Evolutionary conservation across 192 early-diverging fungal genomes (phyloP), one percentile per base, ranked within the genome.

Genomic region (Spizellomyces punctatus): DNA sequence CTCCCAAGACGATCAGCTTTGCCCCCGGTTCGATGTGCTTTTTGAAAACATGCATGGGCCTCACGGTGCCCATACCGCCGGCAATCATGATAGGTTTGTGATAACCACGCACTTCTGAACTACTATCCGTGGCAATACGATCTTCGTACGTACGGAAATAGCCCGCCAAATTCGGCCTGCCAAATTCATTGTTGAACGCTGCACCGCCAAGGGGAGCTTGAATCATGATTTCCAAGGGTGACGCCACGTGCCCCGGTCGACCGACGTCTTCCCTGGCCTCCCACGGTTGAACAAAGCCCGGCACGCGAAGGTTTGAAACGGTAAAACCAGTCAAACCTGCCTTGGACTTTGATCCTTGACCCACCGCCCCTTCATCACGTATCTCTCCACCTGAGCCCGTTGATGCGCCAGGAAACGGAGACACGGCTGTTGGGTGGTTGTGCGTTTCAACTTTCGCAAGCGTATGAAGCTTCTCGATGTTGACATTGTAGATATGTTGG

Each of bases 71-170:
- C 66, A 98, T 82, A 57, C 98, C 98, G 72, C 98, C 98, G 16
- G 98, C 96, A 69, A 99, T 89, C 98, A 98, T 99, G 69, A 99
- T 98, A 16, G 98, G 98, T 81, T 99, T 99, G 81, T 99, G 96
- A 83, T 95, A 99, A 8, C 98, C 98, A 63, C 96, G 90, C 69
- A 93, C 75, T 76, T 96, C 95, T 42, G 79, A 70, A 36, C 89
- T 89, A 1, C 85, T 75, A 44, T 60, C 60, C 3, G 85, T 72
- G n/a, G 74, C 73, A 14, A 83, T 65, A 8, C 70, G 45, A 42
- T 85, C 75, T 12, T 80, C 64, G 82, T 92, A 94, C 1, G 96
- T 98, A 77, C 98, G 91, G 89, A 99, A 99, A 84, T 94, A 99
- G 41, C 98, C 98, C 36, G 91, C 88, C 59, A 99, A 83, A 41